A percentile compares a stretch with the other conserved stretches of the same genome.
Conservation (phyloP, 2,329 filamentous ascomycete genomes). For the Fusarium sp. region DNA sequence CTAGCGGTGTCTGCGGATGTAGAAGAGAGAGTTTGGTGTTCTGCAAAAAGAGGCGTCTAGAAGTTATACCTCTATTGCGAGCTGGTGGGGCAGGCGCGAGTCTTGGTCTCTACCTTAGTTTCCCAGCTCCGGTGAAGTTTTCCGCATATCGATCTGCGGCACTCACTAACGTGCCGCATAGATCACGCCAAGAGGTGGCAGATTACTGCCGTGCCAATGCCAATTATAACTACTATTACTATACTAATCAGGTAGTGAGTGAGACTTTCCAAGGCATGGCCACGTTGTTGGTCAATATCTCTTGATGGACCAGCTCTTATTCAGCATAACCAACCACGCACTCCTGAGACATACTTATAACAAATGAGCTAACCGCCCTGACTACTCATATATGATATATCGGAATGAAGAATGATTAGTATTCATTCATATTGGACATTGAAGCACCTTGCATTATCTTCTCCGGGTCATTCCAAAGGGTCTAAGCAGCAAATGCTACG, state of each 20-base stretch:
- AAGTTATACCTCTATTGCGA: conserved; percentile 20
- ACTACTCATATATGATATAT: conserved; percentile 26
- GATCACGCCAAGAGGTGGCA: conserved; percentile 41
- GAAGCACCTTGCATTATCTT: not conserved
- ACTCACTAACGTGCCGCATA: conserved; percentile 6
- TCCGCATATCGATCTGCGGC: not conserved
- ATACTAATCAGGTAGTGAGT: not conserved
- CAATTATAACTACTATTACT: not conserved
- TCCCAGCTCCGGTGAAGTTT: conserved; percentile 2
- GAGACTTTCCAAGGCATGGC: conserved; percentile 5
- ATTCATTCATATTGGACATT: too few relatives aligned
- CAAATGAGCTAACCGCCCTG: conserved; percentile 11
- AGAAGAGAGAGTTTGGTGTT: conserved; percentile 32
- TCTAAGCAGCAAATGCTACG: not conserved
- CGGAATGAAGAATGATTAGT: not conserved
- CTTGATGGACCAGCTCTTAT: conserved; percentile 13
- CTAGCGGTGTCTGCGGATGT: conserved; percentile 21
- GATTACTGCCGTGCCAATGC: conserved; percentile 8
- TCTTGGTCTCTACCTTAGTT: conserved; percentile 1
- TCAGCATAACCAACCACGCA: conserved; percentile 3
- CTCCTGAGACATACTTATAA: conserved; percentile 20
- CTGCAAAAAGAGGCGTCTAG: conserved; percentile 14
- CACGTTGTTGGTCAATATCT: conserved; percentile 6
- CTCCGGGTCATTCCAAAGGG: not conserved
- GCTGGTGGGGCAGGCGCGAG: conserved; percentile 30